Evolutionary conservation across 2,329 filamentous ascomycete species (phyloP), one percentile per base, ranked within the genome.

Genomic region (Trichoderma sp.): DNA sequence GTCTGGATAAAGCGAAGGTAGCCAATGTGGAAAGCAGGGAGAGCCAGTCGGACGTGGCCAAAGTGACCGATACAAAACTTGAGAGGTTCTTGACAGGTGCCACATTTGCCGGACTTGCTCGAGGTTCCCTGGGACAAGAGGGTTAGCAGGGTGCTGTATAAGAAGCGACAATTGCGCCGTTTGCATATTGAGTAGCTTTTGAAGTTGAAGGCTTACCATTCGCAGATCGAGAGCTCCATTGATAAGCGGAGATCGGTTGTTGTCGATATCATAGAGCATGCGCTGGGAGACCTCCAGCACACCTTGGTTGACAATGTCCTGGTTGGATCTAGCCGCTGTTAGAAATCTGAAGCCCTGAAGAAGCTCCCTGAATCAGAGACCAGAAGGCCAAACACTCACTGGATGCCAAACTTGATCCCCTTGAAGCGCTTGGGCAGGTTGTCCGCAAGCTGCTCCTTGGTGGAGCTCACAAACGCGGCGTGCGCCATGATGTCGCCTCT

Each of bases 201-300:
- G 43, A 5, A 20, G 43, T 20, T 12, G 9, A 3, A n/a, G 13
- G 53, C 82, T 75, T 77, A 88, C 87, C 84, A 99, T 88, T 79
- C 93, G 93, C 73, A 89, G 87, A 82, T 99, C 96, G 74, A 98
- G 89, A 57, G 95, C 93, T 58, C 96, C 96, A 85, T 98, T 89
- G 72, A 88, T 85, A 72, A 92, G 93, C 20, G 94, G 90, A 67
- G 88, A 88, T 79, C 94, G 90, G 78, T 91, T 91, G 78, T 91
- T 91, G 76, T 93, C 91, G 76, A 97, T 89, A 80, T 99, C 94
- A 85, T 97, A 99, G 73, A 98, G 90, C 81, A 95, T 91, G 77
- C 94, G 90, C 80, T 98, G 93, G n/a, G 93, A 97, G 71, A 99
- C 92, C 82, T 98, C 94, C 75, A 98, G 88, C 71, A 98, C 94